Evolutionary conservation across 305 asterid species (phyloP), one percentile per base, ranked within the genome.

Genomic region (Fraxinus velutina): DNA sequence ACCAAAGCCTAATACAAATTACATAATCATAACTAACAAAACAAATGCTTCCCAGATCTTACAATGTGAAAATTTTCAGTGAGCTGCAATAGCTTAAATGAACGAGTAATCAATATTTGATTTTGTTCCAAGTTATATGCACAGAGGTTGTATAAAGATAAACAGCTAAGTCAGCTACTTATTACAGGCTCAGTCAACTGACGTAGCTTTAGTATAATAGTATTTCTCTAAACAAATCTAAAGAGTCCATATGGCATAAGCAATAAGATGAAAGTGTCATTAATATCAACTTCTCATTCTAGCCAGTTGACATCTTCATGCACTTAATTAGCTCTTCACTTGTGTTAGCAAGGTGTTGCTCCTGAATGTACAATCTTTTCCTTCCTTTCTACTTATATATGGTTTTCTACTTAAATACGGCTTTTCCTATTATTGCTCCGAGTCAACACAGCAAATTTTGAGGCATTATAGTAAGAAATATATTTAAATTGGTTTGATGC

Each of bases 251-350:
- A 60, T 2, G 66, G 27, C 66, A 55, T 55, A 55, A 52, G 71
- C 71, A 60, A 60, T 60, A 21, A 21, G 71, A 60, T 8, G 15
- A 27, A 60, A 21, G 32, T 21, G 71, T 10, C 71, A 60, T 60
- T 60, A 7, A 7, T 42, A 32, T 50, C 30, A 73, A 15, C 57
- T 44, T 34, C 27, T 22, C 32, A 76, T 42, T 75, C 71, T 15
- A 62, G 80, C 29, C 68, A 81, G 33, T 29, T n/a, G 39, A 32
- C 76, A 83, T 75, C 60, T 39, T 66, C 6, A 83, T 3, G 34
- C 70, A 21, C 39, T 39, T 17, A 77, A 78, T 30, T 32, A 79
- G n/a, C 44, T 52, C n/a, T 55, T 36, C 55, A 55, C 55, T 60
- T 8, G 27, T 42, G 9, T 27, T 27, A 13, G 27, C 30, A 55